Percentiles rank a stretch among this genome's conserved stretches.
Evolutionary conservation across 2,329 filamentous ascomycete species (phyloP).

Genomic region (Pezicula carpinea): DNA sequence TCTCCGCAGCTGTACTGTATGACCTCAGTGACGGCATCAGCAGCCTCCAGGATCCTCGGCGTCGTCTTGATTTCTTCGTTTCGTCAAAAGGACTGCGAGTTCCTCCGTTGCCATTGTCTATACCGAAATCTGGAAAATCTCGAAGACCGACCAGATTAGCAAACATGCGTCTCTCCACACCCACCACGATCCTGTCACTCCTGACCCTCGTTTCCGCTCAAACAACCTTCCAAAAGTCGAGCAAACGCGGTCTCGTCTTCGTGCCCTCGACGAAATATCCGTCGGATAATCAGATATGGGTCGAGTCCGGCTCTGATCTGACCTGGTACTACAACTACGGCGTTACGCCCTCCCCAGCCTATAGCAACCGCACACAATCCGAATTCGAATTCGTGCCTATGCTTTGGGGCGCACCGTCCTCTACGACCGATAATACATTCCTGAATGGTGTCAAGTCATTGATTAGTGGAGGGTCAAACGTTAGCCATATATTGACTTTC

Average conservation of each 20-base stretch:
- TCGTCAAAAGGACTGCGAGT: too few species aligned
- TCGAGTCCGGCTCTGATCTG: conserved; percentile 49
- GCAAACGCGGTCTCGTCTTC: conserved; percentile 72
- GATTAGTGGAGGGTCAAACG: conserved; percentile 49
- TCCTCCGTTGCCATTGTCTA: too few species aligned
- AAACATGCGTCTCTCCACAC: conserved; percentile 10
- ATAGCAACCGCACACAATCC: conserved; percentile 42
- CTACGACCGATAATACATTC: conserved; percentile 53
- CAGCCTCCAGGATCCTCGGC: too few species aligned
- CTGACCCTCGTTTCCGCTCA: conserved; percentile 2
- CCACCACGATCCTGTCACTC: conserved; percentile 1
- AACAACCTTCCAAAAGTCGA: conserved; percentile 23
- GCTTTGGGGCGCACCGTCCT: conserved; percentile 61
- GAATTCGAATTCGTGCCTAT: conserved; percentile 74
- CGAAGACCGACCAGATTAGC: too few species aligned
- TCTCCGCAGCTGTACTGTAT: too few species aligned
- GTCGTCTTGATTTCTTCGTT: too few species aligned
- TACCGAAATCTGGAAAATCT: too few species aligned
- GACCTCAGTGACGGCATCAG: too few species aligned
- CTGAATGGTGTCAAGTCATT: conserved; percentile 51
- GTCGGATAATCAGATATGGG: conserved; percentile 64
- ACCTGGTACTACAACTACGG: conserved; percentile 87
- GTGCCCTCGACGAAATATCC: conserved; percentile 51
- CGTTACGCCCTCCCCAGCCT: conserved; percentile 48
- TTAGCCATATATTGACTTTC: conserved; percentile 68